Evolutionary conservation across 306 rosid genomes (phyloP).

Genomic region (Lithocarpus polystachyus): DNA sequence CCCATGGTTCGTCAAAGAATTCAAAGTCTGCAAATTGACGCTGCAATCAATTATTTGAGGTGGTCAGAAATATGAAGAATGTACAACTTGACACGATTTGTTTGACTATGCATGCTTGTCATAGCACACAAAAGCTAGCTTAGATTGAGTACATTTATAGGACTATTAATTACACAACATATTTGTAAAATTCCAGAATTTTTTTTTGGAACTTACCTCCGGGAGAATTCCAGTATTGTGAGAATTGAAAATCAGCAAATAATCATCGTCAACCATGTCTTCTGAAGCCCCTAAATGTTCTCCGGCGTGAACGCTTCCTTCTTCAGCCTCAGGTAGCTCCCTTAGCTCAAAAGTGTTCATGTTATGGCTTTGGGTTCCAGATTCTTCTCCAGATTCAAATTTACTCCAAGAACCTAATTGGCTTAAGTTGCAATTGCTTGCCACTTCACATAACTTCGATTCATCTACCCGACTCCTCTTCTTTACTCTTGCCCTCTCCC

Average conservation of each 20-base stretch:
- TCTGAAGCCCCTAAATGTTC: conserved; percentile 24
- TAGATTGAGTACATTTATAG: not conserved
- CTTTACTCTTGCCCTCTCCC: conserved; percentile 58
- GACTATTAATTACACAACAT: not conserved
- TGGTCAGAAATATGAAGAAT: conserved; percentile 10
- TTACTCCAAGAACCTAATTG: conserved; percentile 50
- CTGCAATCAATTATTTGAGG: conserved; percentile 38
- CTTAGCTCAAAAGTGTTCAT: conserved; percentile 28
- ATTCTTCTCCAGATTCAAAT: conserved; percentile 54
- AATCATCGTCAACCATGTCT: conserved; percentile 26
- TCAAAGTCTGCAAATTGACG: conserved; percentile 59
- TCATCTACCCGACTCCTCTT: conserved; percentile 9
- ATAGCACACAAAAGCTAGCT: not conserved
- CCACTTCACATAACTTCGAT: conserved; percentile 16
- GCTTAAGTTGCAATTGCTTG: not conserved
- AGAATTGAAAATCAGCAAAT: conserved; percentile 42
- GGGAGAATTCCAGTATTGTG: conserved; percentile 38
- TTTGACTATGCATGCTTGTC: not conserved
- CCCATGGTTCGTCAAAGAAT: conserved; percentile 52
- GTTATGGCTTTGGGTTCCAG: conserved; percentile 41
- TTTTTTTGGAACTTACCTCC: conserved; percentile 50
- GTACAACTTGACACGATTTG: not conserved
- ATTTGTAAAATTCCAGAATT: not conserved
- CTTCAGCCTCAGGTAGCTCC: conserved; percentile 29
- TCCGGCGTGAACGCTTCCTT: conserved; percentile 29